Conservation (phyloP, 2,329 filamentous ascomycete species). For the Alternaria incomplexa region DNA sequence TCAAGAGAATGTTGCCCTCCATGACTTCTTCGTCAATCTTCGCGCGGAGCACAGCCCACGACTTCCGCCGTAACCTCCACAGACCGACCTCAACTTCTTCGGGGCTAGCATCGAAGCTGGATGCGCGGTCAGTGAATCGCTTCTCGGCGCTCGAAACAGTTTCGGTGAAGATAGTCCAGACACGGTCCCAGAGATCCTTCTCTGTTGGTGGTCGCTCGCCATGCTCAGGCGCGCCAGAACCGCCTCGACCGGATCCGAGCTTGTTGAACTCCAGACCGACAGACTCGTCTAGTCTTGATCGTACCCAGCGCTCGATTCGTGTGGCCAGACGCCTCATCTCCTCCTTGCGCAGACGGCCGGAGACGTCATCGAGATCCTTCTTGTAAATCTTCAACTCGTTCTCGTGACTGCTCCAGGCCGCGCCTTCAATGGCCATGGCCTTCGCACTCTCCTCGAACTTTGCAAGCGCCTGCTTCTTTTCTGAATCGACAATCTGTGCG, state of each 20-base stretch:
- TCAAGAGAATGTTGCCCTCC: conserved; percentile 94
- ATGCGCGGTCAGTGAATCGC: conserved; percentile 85
- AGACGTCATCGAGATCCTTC: conserved; percentile 91
- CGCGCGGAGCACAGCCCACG: conserved; percentile 86
- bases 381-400: conserved; percentile 80
- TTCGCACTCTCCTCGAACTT: conserved; percentile 79
- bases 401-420: conserved; percentile 86
- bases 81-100: conserved; percentile 92
- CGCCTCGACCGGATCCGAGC: conserved; percentile 84
- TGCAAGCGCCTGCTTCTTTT: conserved; percentile 77
- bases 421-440: conserved; percentile 76
- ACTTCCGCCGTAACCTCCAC: conserved; percentile 91
- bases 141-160: conserved; percentile 85
- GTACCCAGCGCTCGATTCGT: conserved; percentile 92
- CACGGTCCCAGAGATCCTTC: conserved; percentile 92
- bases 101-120: conserved; percentile 89
- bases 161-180: conserved; percentile 84
- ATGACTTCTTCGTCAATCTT: conserved; percentile 98
- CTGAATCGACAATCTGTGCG: conserved; percentile 84
- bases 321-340: conserved; percentile 94
- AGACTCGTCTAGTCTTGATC: conserved; percentile 83
- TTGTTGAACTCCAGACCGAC: conserved; percentile 96
- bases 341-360: conserved; percentile 82
- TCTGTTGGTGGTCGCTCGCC: conserved; percentile 75
- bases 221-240: conserved; percentile 77